Evolutionary conservation across 768 basidiomycete species (phyloP).

Genomic region (Atractiella rhizophila): DNA sequence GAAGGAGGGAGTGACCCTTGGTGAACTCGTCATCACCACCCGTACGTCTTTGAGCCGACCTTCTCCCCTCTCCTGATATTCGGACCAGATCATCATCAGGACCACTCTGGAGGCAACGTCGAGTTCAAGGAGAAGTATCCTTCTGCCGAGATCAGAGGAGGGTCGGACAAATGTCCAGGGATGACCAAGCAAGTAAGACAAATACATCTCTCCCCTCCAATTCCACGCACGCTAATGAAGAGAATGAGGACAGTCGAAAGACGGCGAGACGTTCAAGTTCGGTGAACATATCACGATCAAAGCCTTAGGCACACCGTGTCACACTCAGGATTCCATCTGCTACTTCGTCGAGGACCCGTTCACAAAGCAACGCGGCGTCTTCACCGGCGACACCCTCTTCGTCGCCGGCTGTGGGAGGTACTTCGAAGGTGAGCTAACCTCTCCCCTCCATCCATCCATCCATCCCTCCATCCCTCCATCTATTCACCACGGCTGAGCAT

Average conservation of each 20-base stretch:
- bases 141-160: constrained; percentile 47
- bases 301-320: constrained; percentile 26
- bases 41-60: constrained; percentile 57
- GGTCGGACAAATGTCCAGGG: constrained; percentile 41
- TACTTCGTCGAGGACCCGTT: constrained; percentile 42
- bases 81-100: constrained; percentile 9
- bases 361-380: constrained; percentile 39
- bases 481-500: too few relatives aligned
- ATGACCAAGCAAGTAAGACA: constrained; percentile 32
- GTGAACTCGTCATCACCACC: constrained; percentile 47
- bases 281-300: constrained; percentile 23
- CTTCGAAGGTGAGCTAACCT: constrained; percentile 57
- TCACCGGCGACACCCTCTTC: constrained; percentile 45
- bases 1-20: constrained; percentile 35
- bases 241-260: constrained; percentile 28
- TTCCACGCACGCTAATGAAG: neutral
- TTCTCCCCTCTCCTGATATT: neutral
- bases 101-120: constrained; percentile 10
- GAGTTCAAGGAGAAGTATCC: constrained; percentile 23
- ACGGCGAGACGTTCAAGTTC: constrained; percentile 55
- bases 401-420: constrained; percentile 59
- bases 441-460: too few relatives aligned
- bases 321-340: constrained; percentile 90
- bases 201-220: neutral
- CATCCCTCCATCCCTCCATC: too few relatives aligned